A percentile compares a stretch with the other conserved stretches of the same genome.
Evolutionary conservation across 2,329 filamentous ascomycete genomes (phyloP).

Genomic region (Lecanicillium sp.): DNA sequence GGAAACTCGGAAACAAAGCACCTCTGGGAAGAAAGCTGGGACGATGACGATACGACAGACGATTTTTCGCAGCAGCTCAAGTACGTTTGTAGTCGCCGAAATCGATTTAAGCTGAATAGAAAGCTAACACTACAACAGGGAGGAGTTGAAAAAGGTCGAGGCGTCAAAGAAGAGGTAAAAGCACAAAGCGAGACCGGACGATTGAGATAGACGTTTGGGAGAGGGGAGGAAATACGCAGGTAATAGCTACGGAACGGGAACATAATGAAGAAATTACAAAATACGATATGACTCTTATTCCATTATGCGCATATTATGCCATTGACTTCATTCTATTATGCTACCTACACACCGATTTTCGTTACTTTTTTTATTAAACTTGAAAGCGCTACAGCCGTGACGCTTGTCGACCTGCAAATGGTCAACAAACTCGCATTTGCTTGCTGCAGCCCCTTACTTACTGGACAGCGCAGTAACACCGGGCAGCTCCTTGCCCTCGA

Average conservation of each 20-base stretch:
- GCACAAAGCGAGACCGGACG: neutral
- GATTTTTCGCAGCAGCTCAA: constrained; percentile 93
- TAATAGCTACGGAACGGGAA: too few relatives aligned
- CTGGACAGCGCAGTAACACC: constrained; percentile 87
- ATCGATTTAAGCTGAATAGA: neutral
- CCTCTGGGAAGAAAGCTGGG: constrained; percentile 99
- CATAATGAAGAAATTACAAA: too few relatives aligned
- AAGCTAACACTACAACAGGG: constrained; percentile 40
- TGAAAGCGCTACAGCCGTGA: too few relatives aligned
- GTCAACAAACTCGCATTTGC: neutral
- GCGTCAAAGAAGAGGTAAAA: constrained; percentile 54
- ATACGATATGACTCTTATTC: too few relatives aligned
- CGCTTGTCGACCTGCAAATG: neutral
- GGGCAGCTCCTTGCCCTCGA: constrained; percentile 96
- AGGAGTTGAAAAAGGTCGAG: constrained; percentile 93
- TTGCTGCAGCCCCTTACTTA: constrained; percentile 46
- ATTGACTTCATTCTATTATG: too few relatives aligned
- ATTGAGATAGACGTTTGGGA: too few relatives aligned
- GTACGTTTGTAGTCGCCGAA: constrained; percentile 43
- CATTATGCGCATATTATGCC: too few relatives aligned
- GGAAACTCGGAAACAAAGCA: constrained; percentile 62
- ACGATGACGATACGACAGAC: constrained; percentile 94
- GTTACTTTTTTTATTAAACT: too few relatives aligned
- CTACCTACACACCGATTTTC: too few relatives aligned
- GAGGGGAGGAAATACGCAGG: too few relatives aligned